Evolutionary conservation across 257 asterid species (phyloP).

Genomic region (Salvia miltiorrhiza): DNA sequence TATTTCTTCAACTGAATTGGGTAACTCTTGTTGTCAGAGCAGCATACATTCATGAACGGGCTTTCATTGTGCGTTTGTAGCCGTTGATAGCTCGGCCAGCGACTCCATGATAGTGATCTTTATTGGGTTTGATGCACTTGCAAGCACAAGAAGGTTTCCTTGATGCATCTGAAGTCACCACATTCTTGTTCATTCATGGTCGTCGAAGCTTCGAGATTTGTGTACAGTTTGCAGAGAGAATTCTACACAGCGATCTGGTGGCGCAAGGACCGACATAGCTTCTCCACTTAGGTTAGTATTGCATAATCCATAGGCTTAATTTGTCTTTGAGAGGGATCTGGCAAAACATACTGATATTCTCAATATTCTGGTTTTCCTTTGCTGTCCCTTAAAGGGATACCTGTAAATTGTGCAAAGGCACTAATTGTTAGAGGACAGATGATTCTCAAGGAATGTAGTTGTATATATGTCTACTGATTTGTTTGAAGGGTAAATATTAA

Average conservation of each 20-base stretch:
- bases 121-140: slow-evolving; percentile 20
- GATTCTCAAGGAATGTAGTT: slow-evolving; percentile 1
- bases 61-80: not conserved
- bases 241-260: slow-evolving; percentile 1
- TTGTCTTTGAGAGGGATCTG: not conserved
- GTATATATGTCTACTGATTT: not conserved
- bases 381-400: not conserved
- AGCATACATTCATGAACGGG: not conserved
- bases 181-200: slow-evolving; percentile 17
- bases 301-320: not conserved
- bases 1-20: slow-evolving; percentile 79
- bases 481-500: too few relatives aligned
- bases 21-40: slow-evolving; percentile 1
- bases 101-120: not conserved
- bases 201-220: slow-evolving; percentile 15
- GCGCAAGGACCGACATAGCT: slow-evolving; percentile 10
- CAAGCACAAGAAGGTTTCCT: not conserved
- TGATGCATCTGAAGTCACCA: not conserved
- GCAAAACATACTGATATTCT: not conserved
- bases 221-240: slow-evolving; percentile 33
- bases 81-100: slow-evolving; percentile 13
- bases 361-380: not conserved
- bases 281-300: not conserved
- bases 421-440: not conserved
- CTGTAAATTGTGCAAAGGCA: not conserved